Evolutionary conservation across 768 basidiomycete genomes (phyloP).

Genomic region (Fibroporia radiculosa): DNA sequence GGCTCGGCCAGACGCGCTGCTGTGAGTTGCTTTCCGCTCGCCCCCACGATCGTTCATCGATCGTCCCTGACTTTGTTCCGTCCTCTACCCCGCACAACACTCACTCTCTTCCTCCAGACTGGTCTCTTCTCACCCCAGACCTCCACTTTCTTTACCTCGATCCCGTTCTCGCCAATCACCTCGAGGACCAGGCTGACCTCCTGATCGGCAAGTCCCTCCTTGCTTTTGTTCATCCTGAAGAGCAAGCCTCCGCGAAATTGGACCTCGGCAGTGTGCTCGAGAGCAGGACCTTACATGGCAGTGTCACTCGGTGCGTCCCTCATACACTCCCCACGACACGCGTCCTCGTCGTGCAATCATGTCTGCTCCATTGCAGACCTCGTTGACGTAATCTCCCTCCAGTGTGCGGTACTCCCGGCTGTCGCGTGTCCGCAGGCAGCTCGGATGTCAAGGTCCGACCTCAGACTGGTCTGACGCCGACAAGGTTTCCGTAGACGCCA

Average conservation of each 20-base stretch:
- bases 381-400: slow-evolving; percentile 16
- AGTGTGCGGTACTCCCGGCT: slow-evolving; percentile 79
- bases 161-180: slow-evolving; percentile 67
- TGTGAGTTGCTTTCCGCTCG: slow-evolving; percentile 42
- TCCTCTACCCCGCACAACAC: slow-evolving; percentile 15
- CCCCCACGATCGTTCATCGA: slow-evolving; percentile 29
- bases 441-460: slow-evolving; percentile 57
- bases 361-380: slow-evolving; percentile 11
- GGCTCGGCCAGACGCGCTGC: slow-evolving; percentile 66
- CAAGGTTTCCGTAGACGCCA: slow-evolving; percentile 57
- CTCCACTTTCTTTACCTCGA: slow-evolving; percentile 79
- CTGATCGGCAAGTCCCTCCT: slow-evolving; percentile 68
- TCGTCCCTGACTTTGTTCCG: slow-evolving; percentile 32
- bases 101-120: slow-evolving; percentile 44
- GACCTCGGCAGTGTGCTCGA: slow-evolving; percentile 73
- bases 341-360: slow-evolving; percentile 9
- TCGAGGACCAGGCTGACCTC: slow-evolving; percentile 59
- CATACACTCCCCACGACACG: slow-evolving; percentile 10
- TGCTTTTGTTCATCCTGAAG: slow-evolving; percentile 79
- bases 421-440: slow-evolving; percentile 58
- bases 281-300: slow-evolving; percentile 71
- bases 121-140: slow-evolving; percentile 71
- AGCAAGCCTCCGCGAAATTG: slow-evolving; percentile 62
- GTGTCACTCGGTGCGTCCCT: slow-evolving; percentile 67
- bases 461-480: slow-evolving; percentile 56